Percentiles rank a stretch among this genome's conserved stretches.
phyloP scores from a whole-genome alignment of 1,284 basidiomycete genomes.

The Cryptococcus hybrid region DNA sequence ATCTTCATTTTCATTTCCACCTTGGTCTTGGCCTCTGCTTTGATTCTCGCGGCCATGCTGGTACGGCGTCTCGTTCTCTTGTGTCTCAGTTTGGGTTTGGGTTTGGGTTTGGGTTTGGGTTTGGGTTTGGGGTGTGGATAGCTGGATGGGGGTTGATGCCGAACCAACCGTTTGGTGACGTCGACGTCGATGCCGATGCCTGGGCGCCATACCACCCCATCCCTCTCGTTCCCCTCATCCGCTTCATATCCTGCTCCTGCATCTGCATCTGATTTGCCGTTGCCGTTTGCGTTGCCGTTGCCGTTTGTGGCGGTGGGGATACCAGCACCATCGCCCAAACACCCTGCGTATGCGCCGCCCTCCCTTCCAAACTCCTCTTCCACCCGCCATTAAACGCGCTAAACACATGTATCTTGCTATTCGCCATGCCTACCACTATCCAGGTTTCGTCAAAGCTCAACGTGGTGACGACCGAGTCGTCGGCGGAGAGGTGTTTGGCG shows the following conservation, averaged over 20 bases:
- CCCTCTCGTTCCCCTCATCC: constrained; percentile 23
- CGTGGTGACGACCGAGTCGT: constrained; percentile 78
- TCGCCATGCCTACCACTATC: constrained; percentile 89
- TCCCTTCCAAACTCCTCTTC: constrained; percentile 72
- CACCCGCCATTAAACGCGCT: constrained; percentile 75
- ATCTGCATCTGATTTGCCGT: neutral
- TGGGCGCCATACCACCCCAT: constrained; percentile 5
- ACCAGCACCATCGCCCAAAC: constrained; percentile 89
- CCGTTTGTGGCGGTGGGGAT: constrained; percentile 16
- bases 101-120: neutral
- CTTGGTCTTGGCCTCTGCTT: neutral
- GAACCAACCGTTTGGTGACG: neutral
- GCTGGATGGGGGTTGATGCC: neutral
- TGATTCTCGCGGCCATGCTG: too few relatives aligned
- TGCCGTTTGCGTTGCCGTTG: neutral
- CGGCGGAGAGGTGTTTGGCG: constrained; percentile 65
- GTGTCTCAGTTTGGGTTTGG: neutral
- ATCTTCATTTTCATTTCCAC: constrained; percentile 9
- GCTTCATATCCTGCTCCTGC: neutral
- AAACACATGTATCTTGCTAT: constrained; percentile 84
- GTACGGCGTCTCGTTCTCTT: neutral
- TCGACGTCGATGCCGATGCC: neutral
- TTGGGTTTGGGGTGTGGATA: neutral
- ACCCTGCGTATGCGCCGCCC: constrained; percentile 66
- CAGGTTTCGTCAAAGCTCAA: constrained; percentile 80